Percentiles rank a stretch among this genome's conserved stretches.
Evolutionary conservation across 73 alveolate genomes (phyloP).

Genomic region (Paraurostyla sp.): DNA sequence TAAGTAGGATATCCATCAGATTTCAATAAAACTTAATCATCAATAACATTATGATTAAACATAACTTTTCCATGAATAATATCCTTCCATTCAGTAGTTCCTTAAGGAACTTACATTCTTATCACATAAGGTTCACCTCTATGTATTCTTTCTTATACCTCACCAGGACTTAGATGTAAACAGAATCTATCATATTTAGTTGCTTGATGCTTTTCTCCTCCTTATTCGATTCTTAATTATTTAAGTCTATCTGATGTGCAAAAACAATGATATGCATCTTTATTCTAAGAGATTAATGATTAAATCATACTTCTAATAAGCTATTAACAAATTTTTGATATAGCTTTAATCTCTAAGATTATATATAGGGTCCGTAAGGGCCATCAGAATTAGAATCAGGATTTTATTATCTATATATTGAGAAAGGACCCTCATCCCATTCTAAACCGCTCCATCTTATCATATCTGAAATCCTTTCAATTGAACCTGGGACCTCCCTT

Average conservation of each 20-base stretch:
- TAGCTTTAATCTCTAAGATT: conserved; percentile 64
- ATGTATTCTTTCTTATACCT: conserved; percentile 56
- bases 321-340: conserved; percentile 66
- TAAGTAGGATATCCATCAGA: conserved; percentile 83
- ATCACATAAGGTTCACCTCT: conserved; percentile 69
- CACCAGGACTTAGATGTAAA: conserved; percentile 57
- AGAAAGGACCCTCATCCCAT: conserved; percentile 83
- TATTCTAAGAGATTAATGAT: conserved; percentile 18
- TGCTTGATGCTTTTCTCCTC: conserved; percentile 64
- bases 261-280: conserved; percentile 82
- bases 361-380: conserved; percentile 76
- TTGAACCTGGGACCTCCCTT: conserved; percentile 74
- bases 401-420: neutral
- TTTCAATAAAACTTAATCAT: conserved; percentile 78
- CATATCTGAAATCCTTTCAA: conserved; percentile 60
- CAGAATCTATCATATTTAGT: conserved; percentile 78
- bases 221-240: conserved; percentile 56
- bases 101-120: conserved; percentile 76
- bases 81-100: conserved; percentile 71
- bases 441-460: conserved; percentile 67
- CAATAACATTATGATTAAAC: conserved; percentile 67
- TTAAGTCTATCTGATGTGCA: conserved; percentile 75
- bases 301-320: conserved; percentile 56
- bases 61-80: conserved; percentile 77
- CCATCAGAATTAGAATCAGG: conserved; percentile 59